Percentiles rank a stretch among this genome's conserved stretches.
phyloP scores from a whole-genome alignment of 2,329 filamentous ascomycete genomes.

The Colletotrichum navitas region DNA sequence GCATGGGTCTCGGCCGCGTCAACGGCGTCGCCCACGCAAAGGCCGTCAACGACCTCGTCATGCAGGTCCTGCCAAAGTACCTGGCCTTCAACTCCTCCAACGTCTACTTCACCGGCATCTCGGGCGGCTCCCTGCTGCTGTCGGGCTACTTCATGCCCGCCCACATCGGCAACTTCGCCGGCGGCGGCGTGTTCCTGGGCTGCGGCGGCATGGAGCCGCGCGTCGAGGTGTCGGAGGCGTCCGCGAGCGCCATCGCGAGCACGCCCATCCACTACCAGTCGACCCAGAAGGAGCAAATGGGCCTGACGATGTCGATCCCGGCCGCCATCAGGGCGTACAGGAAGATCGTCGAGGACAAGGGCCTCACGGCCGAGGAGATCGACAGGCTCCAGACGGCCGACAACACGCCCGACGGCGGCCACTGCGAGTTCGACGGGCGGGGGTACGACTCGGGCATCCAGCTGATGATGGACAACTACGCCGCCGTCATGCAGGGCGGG shows the following conservation, averaged over 20 bases:
- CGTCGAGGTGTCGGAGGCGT: constrained; percentile 60
- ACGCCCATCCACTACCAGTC: constrained; percentile 69
- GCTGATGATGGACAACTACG: constrained; percentile 65
- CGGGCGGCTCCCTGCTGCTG: constrained; percentile 66
- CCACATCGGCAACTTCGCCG: constrained; percentile 64
- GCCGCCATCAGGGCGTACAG: constrained; percentile 64
- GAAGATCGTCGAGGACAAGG: constrained; percentile 57
- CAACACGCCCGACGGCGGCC: constrained; percentile 66
- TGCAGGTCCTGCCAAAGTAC: constrained; percentile 61
- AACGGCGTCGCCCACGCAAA: constrained; percentile 68
- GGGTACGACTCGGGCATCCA: constrained; percentile 68
- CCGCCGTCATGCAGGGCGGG: constrained; percentile 65
- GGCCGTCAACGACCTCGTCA: constrained; percentile 67
- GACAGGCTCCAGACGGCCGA: constrained; percentile 68
- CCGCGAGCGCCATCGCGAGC: constrained; percentile 55
- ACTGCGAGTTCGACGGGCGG: constrained; percentile 69
- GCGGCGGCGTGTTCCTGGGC: constrained; percentile 65
- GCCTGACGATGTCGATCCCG: constrained; percentile 64
- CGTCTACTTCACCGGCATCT: constrained; percentile 70
- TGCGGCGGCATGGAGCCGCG: constrained; percentile 68
- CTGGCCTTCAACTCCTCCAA: constrained; percentile 65
- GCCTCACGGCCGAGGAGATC: constrained; percentile 58
- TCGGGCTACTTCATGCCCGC: constrained; percentile 69
- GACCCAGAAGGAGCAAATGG: constrained; percentile 63
- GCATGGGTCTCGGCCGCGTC: constrained; percentile 62